Base-by-base conservation (phyloP, 1,139 yeast genomes). In the Taiozyma onychis region DNA sequence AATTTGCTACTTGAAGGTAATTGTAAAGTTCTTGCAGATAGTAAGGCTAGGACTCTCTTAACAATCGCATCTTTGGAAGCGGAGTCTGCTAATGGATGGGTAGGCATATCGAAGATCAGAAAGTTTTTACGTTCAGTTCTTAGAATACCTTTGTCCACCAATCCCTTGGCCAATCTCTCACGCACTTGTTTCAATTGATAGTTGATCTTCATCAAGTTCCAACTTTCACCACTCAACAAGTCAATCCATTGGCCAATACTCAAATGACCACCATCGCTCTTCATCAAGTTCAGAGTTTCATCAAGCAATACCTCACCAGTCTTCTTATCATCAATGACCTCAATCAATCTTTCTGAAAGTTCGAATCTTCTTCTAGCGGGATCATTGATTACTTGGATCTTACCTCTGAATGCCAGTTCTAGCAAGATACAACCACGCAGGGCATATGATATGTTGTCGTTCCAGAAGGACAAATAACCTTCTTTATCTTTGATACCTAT, bases 101-200 rank as follows among this genome's bases (percentile, higher is more conserved):
- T 95, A 26, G 99, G 97, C 97, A 93, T 93, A 69, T 93, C 99
- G 61, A 93, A 93, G 51, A 93, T 74, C 64, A 95, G 83, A 68
- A 93, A 93, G 72, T 89, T 95, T 66, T 91, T 90, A 66, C 96
- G 82, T 67, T 93, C 99, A 3, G 99, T 95, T 70, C 97, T 83
- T 63, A 95, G 77, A 47, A 93, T 85, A n/a, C 99, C 99, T 71
- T 93, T 93, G 68, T 93, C 99, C 34, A 95, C 99, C 51, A 93
- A 76, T 1, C 99, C 99, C 69, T 93, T 93, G 49, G 97, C 96
- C 57, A 93, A 77, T 61, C 99, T 78, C 70, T 93, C 99, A 64
- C 99, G 81, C 6, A 95, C 99, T 70, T 93, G 99, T 67, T 93
- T 93, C 66, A 93, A 78, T 70, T 93, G 99, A 70, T 91, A 93